Evolutionary conservation across 2,329 filamentous ascomycete species (phyloP).

Genomic region (Botryosphaeria agaves): DNA sequence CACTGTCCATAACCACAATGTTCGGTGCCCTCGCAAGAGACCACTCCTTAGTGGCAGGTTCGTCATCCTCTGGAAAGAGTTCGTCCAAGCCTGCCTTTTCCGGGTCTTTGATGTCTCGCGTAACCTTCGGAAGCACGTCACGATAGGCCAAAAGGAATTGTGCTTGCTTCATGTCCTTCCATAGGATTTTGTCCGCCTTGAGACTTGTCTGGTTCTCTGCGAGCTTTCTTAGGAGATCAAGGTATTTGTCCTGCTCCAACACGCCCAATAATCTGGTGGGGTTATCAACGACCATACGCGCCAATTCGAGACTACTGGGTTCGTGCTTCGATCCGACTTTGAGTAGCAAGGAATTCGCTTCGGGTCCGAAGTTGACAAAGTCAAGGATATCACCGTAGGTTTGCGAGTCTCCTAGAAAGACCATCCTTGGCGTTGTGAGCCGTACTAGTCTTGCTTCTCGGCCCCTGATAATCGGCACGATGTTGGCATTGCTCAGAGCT

Average conservation of each 20-base stretch:
- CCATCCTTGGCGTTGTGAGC: slow-evolving; percentile 51
- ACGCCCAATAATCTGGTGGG: slow-evolving; percentile 66
- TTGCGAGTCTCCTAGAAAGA: slow-evolving; percentile 58
- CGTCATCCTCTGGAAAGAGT: slow-evolving; percentile 27
- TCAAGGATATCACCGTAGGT: slow-evolving; percentile 86
- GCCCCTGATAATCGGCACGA: slow-evolving; percentile 48
- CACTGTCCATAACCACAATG: slow-evolving; percentile 73
- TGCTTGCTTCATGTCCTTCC: slow-evolving; percentile 55
- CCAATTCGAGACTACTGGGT: slow-evolving; percentile 74
- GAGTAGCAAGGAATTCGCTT: slow-evolving; percentile 77
- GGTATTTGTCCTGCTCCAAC: slow-evolving; percentile 73
- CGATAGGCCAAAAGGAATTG: slow-evolving; percentile 72
- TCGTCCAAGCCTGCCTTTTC: slow-evolving; percentile 21
- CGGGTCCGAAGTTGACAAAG: slow-evolving; percentile 82
- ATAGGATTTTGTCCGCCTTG: slow-evolving; percentile 64
- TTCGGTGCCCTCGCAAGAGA: slow-evolving; percentile 54
- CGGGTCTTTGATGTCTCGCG: slow-evolving; percentile 37
- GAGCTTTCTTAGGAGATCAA: slow-evolving; percentile 64
- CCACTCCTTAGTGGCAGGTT: slow-evolving; percentile 50
- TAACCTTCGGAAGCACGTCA: slow-evolving; percentile 42
- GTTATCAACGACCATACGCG: slow-evolving; percentile 64
- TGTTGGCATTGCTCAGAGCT: slow-evolving; percentile 44
- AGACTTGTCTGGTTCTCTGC: slow-evolving; percentile 54
- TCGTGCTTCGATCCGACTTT: slow-evolving; percentile 84
- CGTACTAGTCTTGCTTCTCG: slow-evolving; percentile 27